Evolutionary conservation across 371 early-diverging fungal genomes (phyloP), one percentile per base, ranked within the genome.

Genomic region (Mucor plumbeus): DNA sequence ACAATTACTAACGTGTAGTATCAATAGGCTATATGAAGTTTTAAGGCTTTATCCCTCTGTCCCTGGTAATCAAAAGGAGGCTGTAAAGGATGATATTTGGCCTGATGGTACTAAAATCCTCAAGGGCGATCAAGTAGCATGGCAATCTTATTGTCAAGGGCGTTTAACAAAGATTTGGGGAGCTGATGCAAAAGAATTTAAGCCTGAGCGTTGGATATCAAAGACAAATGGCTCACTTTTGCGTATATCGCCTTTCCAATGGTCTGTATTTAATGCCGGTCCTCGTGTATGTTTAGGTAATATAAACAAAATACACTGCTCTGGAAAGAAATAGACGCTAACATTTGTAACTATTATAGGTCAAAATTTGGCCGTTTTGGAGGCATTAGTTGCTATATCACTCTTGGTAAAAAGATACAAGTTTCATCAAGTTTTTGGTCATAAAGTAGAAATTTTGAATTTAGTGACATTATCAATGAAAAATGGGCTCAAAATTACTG

Each of bases 31-130:
- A 59, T 79, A 80, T 60, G 94, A 94, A 72, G 80, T 88, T 0
- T 70, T 94, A 7, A 84, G 93, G 14, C 73, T 92, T 9, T 84
- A 90, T 71, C 92, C 93, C 0, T 83, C 87, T 11, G 92, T 94
- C 0, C 94, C 94, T 44, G 67, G 56, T 6, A 87, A 91, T 36
- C 72, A 81, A 44, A 92, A 92, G 76, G 69, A 75, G 36, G 90
- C 90, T 8, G 66, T 90, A 21, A 68, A 85, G 13, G 91, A 90
- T 64, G 89, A 89, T 71, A 66, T 88, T 3, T 81, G 90, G 68
- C 94, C 94, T 7, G 89, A 91, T 61, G 91, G 92, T 7, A 84
- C 85, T n/a, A 63, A 69, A 7, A 76, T 92, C 2, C 75, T 78
- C 33, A 83, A 83, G 44, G 90, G 89, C 1, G 83, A 86, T 34